phyloP scores from a whole-genome alignment of 306 rosid genomes.

The Prinsepia uniflora region DNA sequence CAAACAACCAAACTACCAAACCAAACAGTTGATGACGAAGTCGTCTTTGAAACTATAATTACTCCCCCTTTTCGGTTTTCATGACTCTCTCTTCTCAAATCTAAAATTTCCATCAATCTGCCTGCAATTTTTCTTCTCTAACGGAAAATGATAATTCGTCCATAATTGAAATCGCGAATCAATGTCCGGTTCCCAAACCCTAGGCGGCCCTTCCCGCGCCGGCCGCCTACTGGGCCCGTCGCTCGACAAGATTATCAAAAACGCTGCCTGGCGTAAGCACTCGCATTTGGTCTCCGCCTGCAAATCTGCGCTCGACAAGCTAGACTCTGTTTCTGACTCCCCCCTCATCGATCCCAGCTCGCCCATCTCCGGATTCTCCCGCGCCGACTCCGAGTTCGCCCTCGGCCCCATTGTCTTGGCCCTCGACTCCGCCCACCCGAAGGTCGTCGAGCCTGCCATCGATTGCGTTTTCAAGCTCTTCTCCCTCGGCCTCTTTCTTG shows the following conservation, averaged over 20 bases:
- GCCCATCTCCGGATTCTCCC: slow-evolving; percentile 57
- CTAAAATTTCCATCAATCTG: too few relatives aligned
- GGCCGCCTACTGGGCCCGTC: slow-evolving; percentile 90
- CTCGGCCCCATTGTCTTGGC: slow-evolving; percentile 80
- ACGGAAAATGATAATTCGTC: slow-evolving; percentile 6
- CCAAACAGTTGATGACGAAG: not conserved
- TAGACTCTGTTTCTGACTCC: slow-evolving; percentile 58
- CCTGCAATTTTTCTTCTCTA: not conserved
- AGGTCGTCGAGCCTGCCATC: slow-evolving; percentile 95
- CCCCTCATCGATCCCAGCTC: slow-evolving; percentile 38
- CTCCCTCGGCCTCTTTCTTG: slow-evolving; percentile 71
- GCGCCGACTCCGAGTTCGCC: slow-evolving; percentile 61
- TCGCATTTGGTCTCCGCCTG: slow-evolving; percentile 85
- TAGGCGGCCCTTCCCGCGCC: slow-evolving; percentile 83
- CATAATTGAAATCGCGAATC: slow-evolving; percentile 3
- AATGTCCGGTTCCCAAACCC: slow-evolving; percentile 91
- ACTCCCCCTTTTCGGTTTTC: not conserved
- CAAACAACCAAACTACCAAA: not conserved
- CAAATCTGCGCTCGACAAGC: slow-evolving; percentile 87
- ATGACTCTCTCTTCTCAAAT: too few relatives aligned
- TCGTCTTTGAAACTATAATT: not conserved
- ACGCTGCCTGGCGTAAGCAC: slow-evolving; percentile 99
- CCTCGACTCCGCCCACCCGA: slow-evolving; percentile 66
- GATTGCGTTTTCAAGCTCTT: slow-evolving; percentile 86
- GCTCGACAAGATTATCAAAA: slow-evolving; percentile 87